Conservation (phyloP, 1,284 basidiomycete species). For the Ceratobasidium sp. region DNA sequence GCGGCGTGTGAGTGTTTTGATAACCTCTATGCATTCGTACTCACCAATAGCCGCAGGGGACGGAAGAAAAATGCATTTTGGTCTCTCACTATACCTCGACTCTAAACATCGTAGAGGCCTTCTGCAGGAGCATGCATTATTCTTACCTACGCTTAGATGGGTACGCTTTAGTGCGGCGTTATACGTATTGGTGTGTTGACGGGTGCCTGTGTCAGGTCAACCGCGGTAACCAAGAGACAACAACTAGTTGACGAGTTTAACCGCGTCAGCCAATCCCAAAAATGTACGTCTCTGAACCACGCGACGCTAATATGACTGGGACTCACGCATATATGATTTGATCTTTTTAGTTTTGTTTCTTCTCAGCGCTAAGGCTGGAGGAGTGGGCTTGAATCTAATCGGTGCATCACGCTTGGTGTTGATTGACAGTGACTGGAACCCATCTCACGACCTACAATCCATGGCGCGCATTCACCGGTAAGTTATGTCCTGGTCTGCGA, state of each 20-base stretch:
- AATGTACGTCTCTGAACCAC: constrained; percentile 65
- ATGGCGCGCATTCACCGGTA: constrained; percentile 98
- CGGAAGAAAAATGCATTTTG: constrained; percentile 93
- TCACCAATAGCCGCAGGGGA: constrained; percentile 61
- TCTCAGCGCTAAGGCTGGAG: constrained; percentile 95
- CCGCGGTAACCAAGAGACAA: constrained; percentile 83
- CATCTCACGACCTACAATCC: constrained; percentile 89
- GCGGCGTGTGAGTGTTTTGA: constrained; percentile 63
- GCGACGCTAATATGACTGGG: too few species aligned
- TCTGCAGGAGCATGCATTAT: constrained; percentile 83
- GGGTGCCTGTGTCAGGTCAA: constrained; percentile 67
- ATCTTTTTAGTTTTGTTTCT: constrained; percentile 87
- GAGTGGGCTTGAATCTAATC: constrained; percentile 94
- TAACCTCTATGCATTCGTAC: neutral
- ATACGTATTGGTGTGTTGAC: neutral
- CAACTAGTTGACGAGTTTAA: constrained; percentile 88
- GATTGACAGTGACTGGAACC: constrained; percentile 94
- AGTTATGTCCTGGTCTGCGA: constrained; percentile 50
- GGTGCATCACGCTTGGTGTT: constrained; percentile 86
- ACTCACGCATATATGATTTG: neutral
- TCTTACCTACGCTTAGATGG: constrained; percentile 91
- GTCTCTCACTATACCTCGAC: constrained; percentile 94
- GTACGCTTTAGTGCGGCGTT: constrained; percentile 59
- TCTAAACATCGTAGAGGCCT: constrained; percentile 90
- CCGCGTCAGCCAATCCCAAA: constrained; percentile 73